A percentile compares a stretch with the other conserved stretches of the same genome.
Evolutionary conservation across 2,329 filamentous ascomycete genomes (phyloP).

Genomic region (Fusarium chlamydosporum): DNA sequence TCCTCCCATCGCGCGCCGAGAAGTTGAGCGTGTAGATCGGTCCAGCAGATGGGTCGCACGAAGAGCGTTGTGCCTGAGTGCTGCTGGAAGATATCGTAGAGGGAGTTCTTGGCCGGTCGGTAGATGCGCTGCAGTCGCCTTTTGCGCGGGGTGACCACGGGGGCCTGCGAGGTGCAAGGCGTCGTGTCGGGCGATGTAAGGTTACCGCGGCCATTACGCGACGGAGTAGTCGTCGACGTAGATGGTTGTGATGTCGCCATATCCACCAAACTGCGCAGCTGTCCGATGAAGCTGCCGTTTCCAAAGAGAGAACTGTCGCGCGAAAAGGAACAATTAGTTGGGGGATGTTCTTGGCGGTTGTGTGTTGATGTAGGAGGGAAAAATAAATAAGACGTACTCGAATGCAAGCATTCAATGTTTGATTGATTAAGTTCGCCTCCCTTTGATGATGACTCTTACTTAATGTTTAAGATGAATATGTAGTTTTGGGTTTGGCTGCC

Average conservation of each 20-base stretch:
- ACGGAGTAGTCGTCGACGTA: slow-evolving; percentile 23
- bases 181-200: slow-evolving; percentile 41
- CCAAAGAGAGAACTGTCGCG: slow-evolving; percentile 46
- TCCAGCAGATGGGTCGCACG: slow-evolving; percentile 69
- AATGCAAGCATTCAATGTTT: slow-evolving; percentile 48
- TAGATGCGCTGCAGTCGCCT: slow-evolving; percentile 53
- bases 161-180: slow-evolving; percentile 48
- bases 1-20: slow-evolving; percentile 64
- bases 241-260: slow-evolving; percentile 47
- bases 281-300: slow-evolving; percentile 49
- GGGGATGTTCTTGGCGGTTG: slow-evolving; percentile 9
- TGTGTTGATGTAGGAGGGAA: slow-evolving; percentile 6
- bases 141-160: slow-evolving; percentile 43
- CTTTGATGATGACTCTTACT: slow-evolving; percentile 35
- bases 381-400: slow-evolving; percentile 47
- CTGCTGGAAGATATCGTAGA: slow-evolving; percentile 67
- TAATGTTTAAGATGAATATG: slow-evolving; percentile 2
- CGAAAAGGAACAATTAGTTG: slow-evolving; percentile 24
- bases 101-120: slow-evolving; percentile 63
- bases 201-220: slow-evolving; percentile 10
- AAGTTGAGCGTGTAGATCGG: slow-evolving; percentile 64
- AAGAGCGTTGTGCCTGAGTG: slow-evolving; percentile 65
- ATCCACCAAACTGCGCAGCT: slow-evolving; percentile 52
- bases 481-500: slow-evolving; percentile 38
- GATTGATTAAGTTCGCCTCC: slow-evolving; percentile 7